Evolutionary conservation across 441 rosid genomes (phyloP).

Genomic region (Pelargonium cotyledonis): DNA sequence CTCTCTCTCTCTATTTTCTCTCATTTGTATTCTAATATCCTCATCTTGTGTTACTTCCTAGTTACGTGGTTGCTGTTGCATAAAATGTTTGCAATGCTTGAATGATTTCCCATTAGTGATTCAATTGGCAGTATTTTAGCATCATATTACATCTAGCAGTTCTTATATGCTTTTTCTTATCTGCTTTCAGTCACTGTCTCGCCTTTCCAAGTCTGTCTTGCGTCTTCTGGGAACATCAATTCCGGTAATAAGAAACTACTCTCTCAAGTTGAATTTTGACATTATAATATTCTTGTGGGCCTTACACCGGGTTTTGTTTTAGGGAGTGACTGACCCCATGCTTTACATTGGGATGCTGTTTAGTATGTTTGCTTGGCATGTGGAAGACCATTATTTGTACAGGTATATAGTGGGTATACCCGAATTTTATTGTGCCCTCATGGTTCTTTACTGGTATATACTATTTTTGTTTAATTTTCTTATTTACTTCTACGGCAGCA

Average conservation of each 20-base stretch:
- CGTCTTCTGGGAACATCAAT: conserved; percentile 81
- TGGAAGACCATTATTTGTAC: conserved; percentile 96
- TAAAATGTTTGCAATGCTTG: not conserved
- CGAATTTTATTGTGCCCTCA: conserved; percentile 3
- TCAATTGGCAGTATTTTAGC: not conserved
- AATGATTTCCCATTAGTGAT: not conserved
- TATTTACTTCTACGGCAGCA: conserved; percentile 41
- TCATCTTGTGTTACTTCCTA: not conserved
- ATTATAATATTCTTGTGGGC: not conserved
- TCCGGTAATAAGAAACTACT: conserved; percentile 48
- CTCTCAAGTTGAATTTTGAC: conserved; percentile 11
- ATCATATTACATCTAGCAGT: conserved; percentile 8
- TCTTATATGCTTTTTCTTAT: conserved; percentile 12
- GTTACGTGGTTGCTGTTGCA: not conserved
- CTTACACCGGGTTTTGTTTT: conserved; percentile 30
- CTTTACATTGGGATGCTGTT: conserved; percentile 99
- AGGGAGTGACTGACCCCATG: conserved; percentile 99
- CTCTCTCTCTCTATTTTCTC: not conserved
- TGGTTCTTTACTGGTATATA: not conserved
- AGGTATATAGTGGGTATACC: conserved; percentile 45
- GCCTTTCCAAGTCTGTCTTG: conserved; percentile 74
- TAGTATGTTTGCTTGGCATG: conserved; percentile 99
- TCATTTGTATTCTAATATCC: not conserved
- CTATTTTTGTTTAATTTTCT: not conserved
- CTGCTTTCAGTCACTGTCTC: conserved; percentile 59